phyloP scores from a whole-genome alignment of 164 flowering plant genomes.

The Vitis labrusca region DNA sequence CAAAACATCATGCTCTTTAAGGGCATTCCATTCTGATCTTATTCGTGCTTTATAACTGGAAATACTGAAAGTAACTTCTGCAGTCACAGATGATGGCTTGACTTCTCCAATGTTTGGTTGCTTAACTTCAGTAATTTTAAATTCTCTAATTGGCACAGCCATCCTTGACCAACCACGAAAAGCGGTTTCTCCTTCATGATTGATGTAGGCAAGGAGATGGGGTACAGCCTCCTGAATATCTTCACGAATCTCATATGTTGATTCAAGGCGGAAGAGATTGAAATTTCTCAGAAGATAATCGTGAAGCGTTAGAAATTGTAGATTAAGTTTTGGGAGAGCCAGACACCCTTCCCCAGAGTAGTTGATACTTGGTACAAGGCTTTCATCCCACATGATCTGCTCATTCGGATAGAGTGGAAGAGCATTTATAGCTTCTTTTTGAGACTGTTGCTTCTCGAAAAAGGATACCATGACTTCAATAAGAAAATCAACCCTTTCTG shows the following conservation, averaged over 20 bases:
- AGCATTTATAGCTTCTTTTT: conserved; percentile 96
- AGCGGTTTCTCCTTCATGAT: conserved; percentile 92
- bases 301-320: conserved; percentile 93
- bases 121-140: conserved; percentile 78
- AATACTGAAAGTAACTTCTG: conserved; percentile 77
- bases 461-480: conserved; percentile 88
- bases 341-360: conserved; percentile 99
- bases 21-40: conserved; percentile 92
- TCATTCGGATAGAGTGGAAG: conserved; percentile 98
- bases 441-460: conserved; percentile 89
- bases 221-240: conserved; percentile 99
- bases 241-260: conserved; percentile 98
- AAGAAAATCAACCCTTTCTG: conserved; percentile 80
- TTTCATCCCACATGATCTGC: conserved; percentile 99
- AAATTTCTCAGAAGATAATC: conserved; percentile 96
- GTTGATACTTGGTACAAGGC: conserved; percentile 95
- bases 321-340: conserved; percentile 95
- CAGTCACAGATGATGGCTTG: conserved; percentile 96
- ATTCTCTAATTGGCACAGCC: conserved; percentile 91
- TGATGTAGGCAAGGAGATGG: conserved; percentile 90
- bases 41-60: conserved; percentile 85
- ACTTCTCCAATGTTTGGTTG: conserved; percentile 99
- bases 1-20: conserved; percentile 97
- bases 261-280: conserved; percentile 96
- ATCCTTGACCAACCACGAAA: conserved; percentile 99